Base-by-base conservation (phyloP, 75 land plant species). In the Gnetum montanum region DNA sequence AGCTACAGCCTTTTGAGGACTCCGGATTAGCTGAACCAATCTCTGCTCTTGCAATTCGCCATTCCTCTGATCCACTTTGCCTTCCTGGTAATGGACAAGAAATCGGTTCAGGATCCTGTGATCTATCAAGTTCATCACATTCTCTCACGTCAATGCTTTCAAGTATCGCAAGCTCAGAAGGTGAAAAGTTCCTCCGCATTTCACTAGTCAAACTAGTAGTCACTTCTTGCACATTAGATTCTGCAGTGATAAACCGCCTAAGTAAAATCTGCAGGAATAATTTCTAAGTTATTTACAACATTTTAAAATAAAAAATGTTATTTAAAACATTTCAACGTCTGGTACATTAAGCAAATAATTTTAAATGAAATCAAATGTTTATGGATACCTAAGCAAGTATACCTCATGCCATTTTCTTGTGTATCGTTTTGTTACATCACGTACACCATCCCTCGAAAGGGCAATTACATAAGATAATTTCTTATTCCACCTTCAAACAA, bases 361-460 rank as follows among this genome's bases (percentile, higher is more conserved):
- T 6, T 54, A 8, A 28, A 8, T 8, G 36, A 49, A 15, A 15
- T 15, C 10, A 8, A 8, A 49, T 49, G 13, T 22, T 8, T 49
- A 19, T 49, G n/a, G 11, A 13, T n/a, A n/a, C n/a, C n/a, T n/a
- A n/a, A n/a, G n/a, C n/a, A n/a, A 30, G 20, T 19, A 33, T 69
- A 90, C 96, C 83, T 85, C 83, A 60, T 56, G 72, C 99, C 99
- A 94, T 38, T 83, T 76, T 48, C 80, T 80, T 25, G 96, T 94
- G 60, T 94, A 94, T 10, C 99, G 82, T 62, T 78, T 89, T 45
- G 96, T 94, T 34, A 94, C 99, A 70, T 94, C 99, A 81, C 64
- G 66, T 6, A 86, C 88, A 40, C 99, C 99, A 63, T 94, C 96
- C 60, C 71, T 78, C 22, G 88, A 48, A n/a, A 94, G 57, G 31